A percentile compares a stretch with the other conserved stretches of the same genome.
Conservation (phyloP, 257 asterid genomes). For the Agastache rugosa region DNA sequence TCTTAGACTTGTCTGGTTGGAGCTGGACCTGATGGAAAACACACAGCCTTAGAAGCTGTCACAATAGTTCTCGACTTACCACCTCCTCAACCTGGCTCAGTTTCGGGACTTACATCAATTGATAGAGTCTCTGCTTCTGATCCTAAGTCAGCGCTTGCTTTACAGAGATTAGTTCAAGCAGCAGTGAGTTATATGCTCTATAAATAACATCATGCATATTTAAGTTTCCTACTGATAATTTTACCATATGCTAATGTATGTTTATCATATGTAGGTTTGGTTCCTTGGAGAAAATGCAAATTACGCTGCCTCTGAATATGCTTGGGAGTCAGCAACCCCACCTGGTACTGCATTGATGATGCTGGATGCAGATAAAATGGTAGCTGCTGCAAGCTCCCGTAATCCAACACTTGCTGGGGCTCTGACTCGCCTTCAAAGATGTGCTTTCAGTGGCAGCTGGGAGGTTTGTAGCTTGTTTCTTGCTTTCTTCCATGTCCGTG, state of each 20-base stretch:
- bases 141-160: conserved; percentile 96
- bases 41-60: conserved; percentile 97
- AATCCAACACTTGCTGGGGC: conserved; percentile 99
- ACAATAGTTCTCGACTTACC: conserved; percentile 98
- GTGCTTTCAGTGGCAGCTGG: conserved; percentile 99
- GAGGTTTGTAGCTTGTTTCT: conserved; percentile 62
- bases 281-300: conserved; percentile 99
- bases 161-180: conserved; percentile 98
- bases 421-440: conserved; percentile 95
- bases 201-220: conserved; percentile 26
- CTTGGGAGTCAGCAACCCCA: conserved; percentile 99
- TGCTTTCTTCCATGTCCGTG: conserved; percentile 28
- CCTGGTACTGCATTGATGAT: conserved; percentile 99
- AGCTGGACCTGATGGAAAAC: conserved; percentile 99
- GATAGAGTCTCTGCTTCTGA: conserved; percentile 94
- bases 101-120: conserved; percentile 73
- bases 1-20: conserved; percentile 96
- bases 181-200: conserved; percentile 66
- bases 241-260: conserved; percentile 26
- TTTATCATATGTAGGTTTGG: conserved; percentile 75
- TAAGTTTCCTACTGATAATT: conserved; percentile 18
- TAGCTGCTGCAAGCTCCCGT: conserved; percentile 99
- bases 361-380: conserved; percentile 99
- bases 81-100: conserved; percentile 97
- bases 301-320: conserved; percentile 99